Evolutionary conservation across 148 eudicot genomes (phyloP), one percentile per base, ranked within the genome.

Genomic region (Fagopyrum esculentum): DNA sequence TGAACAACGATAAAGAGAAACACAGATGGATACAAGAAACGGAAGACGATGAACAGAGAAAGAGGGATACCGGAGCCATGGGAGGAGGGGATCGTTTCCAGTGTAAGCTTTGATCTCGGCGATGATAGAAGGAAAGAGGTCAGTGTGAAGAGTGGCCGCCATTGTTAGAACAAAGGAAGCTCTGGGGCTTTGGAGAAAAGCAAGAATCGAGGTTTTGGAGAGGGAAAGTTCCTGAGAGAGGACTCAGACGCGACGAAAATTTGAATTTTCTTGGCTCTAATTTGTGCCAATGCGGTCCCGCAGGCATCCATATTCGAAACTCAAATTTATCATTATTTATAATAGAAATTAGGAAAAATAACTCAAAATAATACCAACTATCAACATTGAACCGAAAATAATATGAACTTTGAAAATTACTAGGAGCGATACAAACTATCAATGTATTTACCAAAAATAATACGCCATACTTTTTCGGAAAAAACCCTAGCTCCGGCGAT

Each of bases 51-150:
- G 69, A 12, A 74, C 12, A 46, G 68, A 50, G 77, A 4, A 69
- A 19, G 5, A n/a, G 50, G 2, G 61, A 70, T 83, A 89, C 98
- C 96, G 82, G 73, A 91, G 83, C 98, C 98, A 94, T n/a, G 98
- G 98, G 68, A 91, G 86, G 68, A 94, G 89, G 72, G 97, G 98
- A 43, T 94, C 98, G 73, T 73, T 75, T 74, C 98, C 98, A 63
- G 78, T 76, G 81, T 94, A 94, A 48, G 85, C 78, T 78, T 90
- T 94, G 82, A 94, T 90, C 71, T 90, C 98, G 75, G 97, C 82
- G 45, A 91, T 81, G 26, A 94, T 43, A 17, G 92, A 82, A 3
- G 96, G 69, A 83, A 91, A 91, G 22, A 94, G 80, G 51, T 87
- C 86, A 76, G 82, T 81, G 77, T 76, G 78, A 50, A 68, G 78